phyloP scores from a whole-genome alignment of 2,329 filamentous ascomycete species.

The Orbilia javanica region DNA sequence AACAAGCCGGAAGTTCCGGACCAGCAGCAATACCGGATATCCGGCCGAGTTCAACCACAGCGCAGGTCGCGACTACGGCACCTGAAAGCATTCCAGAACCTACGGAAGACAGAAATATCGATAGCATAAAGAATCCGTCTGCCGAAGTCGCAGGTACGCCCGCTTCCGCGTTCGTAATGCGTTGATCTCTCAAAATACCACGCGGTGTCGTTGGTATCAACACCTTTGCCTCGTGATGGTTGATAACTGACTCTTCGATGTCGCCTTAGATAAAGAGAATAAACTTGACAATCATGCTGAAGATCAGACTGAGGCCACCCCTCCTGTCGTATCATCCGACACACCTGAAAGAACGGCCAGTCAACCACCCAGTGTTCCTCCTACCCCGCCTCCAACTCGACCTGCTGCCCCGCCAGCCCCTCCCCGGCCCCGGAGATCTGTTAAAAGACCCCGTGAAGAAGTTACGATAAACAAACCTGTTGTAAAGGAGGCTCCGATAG shows the following conservation, averaged over 20 bases:
- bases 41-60: slow-evolving; percentile 20
- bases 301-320: not conserved
- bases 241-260: slow-evolving; percentile 25
- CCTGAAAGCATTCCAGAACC: slow-evolving; percentile 9
- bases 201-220: slow-evolving; percentile 44
- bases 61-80: slow-evolving; percentile 23
- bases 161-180: slow-evolving; percentile 24
- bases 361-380: slow-evolving; percentile 19
- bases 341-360: not conserved
- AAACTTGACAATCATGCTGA: slow-evolving; percentile 2
- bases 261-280: slow-evolving; percentile 33
- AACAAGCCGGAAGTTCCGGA: slow-evolving; percentile 51
- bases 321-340: slow-evolving; percentile 16
- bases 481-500: slow-evolving; percentile 31
- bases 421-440: slow-evolving; percentile 53
- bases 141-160: slow-evolving; percentile 42
- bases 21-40: slow-evolving; percentile 29
- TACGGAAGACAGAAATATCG: not conserved
- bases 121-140: slow-evolving; percentile 21
- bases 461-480: slow-evolving; percentile 10
- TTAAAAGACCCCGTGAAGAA: slow-evolving; percentile 30
- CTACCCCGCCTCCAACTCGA: slow-evolving; percentile 49
- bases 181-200: slow-evolving; percentile 53
- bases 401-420: slow-evolving; percentile 53
- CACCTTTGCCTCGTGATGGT: slow-evolving; percentile 21